phyloP scores from a whole-genome alignment of 148 eudicot species.

The Arbutus unedo region DNA sequence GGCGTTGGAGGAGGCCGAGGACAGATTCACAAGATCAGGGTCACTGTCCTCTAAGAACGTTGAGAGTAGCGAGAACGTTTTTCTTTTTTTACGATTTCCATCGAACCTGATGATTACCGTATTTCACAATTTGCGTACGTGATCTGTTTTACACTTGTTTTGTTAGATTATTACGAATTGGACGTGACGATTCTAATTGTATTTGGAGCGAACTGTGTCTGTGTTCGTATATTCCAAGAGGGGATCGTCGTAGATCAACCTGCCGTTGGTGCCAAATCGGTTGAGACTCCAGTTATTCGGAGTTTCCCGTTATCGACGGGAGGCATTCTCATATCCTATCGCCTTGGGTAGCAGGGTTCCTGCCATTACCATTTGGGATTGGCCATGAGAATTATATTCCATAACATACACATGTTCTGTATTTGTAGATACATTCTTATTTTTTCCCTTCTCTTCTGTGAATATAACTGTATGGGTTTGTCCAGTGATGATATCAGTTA shows the following conservation, averaged over 20 bases:
- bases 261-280: conserved; percentile 6
- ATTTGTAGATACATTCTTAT: too few species aligned
- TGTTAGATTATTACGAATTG: too few species aligned
- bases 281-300: conserved; percentile 20
- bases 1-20: too few species aligned
- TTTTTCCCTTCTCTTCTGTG: too few species aligned
- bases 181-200: neutral
- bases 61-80: too few species aligned
- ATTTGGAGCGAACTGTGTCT: conserved; percentile 22
- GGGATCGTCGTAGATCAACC: conserved; percentile 28
- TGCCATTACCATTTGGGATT: conserved; percentile 42
- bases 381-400: conserved; percentile 47
- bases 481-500: conserved; percentile 24
- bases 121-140: too few species aligned
- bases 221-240: conserved; percentile 31
- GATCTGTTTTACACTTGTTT: neutral
- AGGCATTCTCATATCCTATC: conserved; percentile 47
- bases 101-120: too few species aligned
- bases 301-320: conserved; percentile 20
- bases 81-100: too few species aligned
- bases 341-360: conserved; percentile 43
- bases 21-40: too few species aligned
- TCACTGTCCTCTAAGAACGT: too few species aligned
- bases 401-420: too few species aligned
- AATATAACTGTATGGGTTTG: neutral